Evolutionary conservation across 208 protist genomes (phyloP).

Genomic region (Porcisia hertigi): DNA sequence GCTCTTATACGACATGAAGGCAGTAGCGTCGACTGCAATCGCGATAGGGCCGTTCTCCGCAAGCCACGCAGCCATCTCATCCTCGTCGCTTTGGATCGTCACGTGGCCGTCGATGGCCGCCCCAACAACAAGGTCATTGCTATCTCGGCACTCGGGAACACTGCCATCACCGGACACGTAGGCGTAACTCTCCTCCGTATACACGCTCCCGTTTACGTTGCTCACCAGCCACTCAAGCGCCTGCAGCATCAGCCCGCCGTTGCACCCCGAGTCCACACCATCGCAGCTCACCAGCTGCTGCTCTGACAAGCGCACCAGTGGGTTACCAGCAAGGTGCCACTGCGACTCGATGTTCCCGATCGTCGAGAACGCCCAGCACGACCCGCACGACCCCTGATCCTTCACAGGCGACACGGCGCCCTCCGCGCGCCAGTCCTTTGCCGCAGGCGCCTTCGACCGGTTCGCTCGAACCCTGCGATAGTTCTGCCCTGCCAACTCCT

Average conservation of each 20-base stretch:
- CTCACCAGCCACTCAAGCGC: conserved; percentile 76
- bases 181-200: conserved; percentile 79
- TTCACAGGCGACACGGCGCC: conserved; percentile 93
- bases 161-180: neutral
- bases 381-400: conserved; percentile 94
- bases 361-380: conserved; percentile 95
- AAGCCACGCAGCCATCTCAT: conserved; percentile 63
- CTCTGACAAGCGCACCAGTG: conserved; percentile 84
- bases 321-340: conserved; percentile 56
- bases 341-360: conserved; percentile 74
- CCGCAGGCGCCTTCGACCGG: neutral
- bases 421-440: conserved; percentile 80
- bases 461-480: conserved; percentile 8
- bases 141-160: neutral
- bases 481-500: conserved; percentile 8
- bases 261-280: conserved; percentile 74
- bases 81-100: conserved; percentile 60
- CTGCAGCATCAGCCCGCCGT: conserved; percentile 87
- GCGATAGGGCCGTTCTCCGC: conserved; percentile 73
- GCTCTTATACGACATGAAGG: conserved; percentile 55
- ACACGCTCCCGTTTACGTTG: conserved; percentile 62
- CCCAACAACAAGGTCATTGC: conserved; percentile 34
- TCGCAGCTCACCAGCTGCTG: conserved; percentile 95
- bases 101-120: conserved; percentile 59
- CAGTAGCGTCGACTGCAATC: conserved; percentile 83